A percentile compares a stretch with the other conserved stretches of the same genome.
Conservation (phyloP, 257 asterid species). For the Nicotiana tabacum region DNA sequence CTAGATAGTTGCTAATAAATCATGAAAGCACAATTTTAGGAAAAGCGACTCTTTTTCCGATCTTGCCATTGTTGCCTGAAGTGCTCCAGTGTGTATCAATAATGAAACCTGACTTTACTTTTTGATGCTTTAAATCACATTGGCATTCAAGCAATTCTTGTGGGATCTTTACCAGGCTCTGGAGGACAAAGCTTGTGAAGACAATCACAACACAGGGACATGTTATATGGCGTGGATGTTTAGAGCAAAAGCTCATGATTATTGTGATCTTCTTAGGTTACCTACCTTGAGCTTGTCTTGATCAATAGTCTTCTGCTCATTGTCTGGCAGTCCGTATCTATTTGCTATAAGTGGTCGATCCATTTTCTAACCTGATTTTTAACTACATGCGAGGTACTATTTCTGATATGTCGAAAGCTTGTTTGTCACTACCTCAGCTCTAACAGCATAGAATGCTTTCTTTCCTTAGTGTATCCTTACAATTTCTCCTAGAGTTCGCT, state of each 20-base stretch:
- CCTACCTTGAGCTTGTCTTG: neutral
- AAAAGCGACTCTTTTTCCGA: neutral
- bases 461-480: neutral
- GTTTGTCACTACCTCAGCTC: neutral
- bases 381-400: neutral
- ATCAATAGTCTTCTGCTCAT: neutral
- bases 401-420: neutral
- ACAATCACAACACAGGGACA: neutral
- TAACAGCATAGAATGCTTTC: neutral
- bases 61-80: neutral
- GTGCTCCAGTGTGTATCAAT: neutral
- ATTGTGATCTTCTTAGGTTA: neutral
- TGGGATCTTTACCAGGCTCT: neutral
- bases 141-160: neutral
- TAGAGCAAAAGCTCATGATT: neutral
- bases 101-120: neutral
- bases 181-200: neutral
- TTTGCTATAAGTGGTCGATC: neutral
- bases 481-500: neutral
- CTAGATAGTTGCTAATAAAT: neutral
- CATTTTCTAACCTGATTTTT: neutral
- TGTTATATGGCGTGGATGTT: neutral
- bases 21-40: neutral
- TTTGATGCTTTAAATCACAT: conserved; percentile 3
- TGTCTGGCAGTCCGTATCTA: neutral